These are phyloP conservation scores for Penicillium salamii DNA, from an alignment of 495 filamentous ascomycete genomes.

Conservation along the genomic window DNA sequence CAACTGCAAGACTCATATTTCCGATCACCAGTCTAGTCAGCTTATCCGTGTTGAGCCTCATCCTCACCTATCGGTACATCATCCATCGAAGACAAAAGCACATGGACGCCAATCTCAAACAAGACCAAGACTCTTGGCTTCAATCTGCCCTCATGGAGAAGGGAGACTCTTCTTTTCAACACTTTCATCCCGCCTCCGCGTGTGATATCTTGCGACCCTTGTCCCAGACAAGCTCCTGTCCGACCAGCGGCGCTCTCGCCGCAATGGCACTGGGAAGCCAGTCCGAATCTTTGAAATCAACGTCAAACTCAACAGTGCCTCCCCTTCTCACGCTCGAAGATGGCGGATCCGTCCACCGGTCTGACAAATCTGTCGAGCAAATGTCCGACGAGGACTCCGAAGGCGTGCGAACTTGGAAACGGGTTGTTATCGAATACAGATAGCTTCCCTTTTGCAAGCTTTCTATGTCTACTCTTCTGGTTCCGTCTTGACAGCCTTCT, in stretches of 20 bases:
- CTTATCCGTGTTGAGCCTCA: not conserved
- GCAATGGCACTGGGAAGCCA: slow-evolving; percentile 17
- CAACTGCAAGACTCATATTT: not conserved
- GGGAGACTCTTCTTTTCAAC: not conserved
- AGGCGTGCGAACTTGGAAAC: slow-evolving; percentile 32
- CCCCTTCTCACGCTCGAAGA: not conserved
- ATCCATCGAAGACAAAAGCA: not conserved
- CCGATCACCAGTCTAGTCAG: not conserved
- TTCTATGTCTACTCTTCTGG: too few relatives aligned
- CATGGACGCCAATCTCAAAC: not conserved
- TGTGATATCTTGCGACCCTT: slow-evolving; percentile 37
- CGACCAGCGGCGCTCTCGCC: slow-evolving; percentile 28
- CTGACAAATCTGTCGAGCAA: slow-evolving; percentile 25
- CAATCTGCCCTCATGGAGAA: slow-evolving; percentile 21
- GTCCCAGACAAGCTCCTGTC: slow-evolving; percentile 30
- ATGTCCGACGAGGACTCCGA: slow-evolving; percentile 31
- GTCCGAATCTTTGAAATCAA: not conserved
- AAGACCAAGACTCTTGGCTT: not conserved
- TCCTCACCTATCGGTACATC: not conserved
- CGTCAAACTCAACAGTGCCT: not conserved
- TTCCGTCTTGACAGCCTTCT: not conserved
- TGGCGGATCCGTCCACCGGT: slow-evolving; percentile 16
- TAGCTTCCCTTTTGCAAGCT: slow-evolving; percentile 10
- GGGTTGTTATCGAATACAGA: slow-evolving; percentile 37
- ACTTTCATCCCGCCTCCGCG: slow-evolving; percentile 22